Evolutionary conservation across 176 grass and related monocot species (phyloP).

Genomic region (Urochloa ruziziensis): DNA sequence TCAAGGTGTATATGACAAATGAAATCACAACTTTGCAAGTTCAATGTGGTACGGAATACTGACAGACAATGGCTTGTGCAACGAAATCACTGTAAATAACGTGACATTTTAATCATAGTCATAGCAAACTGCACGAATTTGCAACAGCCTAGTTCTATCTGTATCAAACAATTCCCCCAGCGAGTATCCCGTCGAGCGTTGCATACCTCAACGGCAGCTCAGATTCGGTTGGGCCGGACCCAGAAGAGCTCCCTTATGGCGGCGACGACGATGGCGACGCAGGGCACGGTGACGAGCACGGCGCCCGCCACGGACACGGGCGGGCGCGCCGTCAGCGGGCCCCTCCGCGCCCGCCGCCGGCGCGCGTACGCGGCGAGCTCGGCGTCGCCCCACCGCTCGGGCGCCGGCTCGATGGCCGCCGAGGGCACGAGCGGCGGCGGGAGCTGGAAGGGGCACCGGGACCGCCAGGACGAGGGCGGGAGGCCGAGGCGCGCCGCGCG

Average conservation of each 20-base stretch:
- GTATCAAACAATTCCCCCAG: not conserved
- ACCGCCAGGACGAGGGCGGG: constrained; percentile 64
- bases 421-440: constrained; percentile 61
- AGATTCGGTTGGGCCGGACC: constrained; percentile 30
- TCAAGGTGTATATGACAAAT: not conserved
- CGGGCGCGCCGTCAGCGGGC: constrained; percentile 12
- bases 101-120: not conserved
- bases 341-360: constrained; percentile 38
- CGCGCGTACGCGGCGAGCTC: constrained; percentile 46
- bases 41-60: not conserved
- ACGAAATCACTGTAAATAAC: not conserved
- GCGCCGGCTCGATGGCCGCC: constrained; percentile 47
- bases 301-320: constrained; percentile 27
- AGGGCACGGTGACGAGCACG: constrained; percentile 35
- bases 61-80: not conserved
- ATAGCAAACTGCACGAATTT: not conserved
- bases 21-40: not conserved
- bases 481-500: constrained; percentile 52
- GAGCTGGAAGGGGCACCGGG: constrained; percentile 76
- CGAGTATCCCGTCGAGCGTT: not conserved
- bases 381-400: constrained; percentile 38
- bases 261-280: constrained; percentile 21
- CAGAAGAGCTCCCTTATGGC: constrained; percentile 44
- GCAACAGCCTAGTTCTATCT: not conserved
- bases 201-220: not conserved